Percentiles rank a stretch among this genome's conserved stretches.
Conservation (phyloP, 129 eudicot genomes). For the Sambucus nigra region DNA sequence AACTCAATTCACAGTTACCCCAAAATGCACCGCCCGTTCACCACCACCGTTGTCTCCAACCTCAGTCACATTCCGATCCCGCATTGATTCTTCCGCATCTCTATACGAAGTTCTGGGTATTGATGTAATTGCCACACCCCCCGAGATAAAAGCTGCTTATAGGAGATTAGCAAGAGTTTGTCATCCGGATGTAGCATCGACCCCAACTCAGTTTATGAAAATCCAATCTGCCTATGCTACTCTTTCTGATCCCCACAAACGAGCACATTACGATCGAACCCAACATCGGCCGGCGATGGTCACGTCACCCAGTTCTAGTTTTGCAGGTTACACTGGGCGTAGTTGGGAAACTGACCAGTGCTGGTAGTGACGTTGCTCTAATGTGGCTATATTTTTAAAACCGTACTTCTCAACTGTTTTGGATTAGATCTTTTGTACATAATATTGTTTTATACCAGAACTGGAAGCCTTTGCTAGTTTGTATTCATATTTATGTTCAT, state of each 20-base stretch:
- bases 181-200: slow-evolving; percentile 32
- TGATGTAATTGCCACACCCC: slow-evolving; percentile 23
- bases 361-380: slow-evolving; percentile 27
- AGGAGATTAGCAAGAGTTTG: slow-evolving; percentile 29
- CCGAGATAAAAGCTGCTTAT: slow-evolving; percentile 39
- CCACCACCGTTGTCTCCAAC: too few species aligned
- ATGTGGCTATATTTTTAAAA: too few species aligned
- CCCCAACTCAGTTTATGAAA: slow-evolving; percentile 26
- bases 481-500: too few species aligned
- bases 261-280: slow-evolving; percentile 28
- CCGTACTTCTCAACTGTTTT: too few species aligned
- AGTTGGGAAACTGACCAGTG: slow-evolving; percentile 45
- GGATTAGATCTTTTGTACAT: too few species aligned
- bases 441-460: too few species aligned
- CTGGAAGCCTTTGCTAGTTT: too few species aligned
- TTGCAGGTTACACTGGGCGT: slow-evolving; percentile 24
- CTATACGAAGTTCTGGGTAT: slow-evolving; percentile 34
- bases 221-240: slow-evolving; percentile 28
- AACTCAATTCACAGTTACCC: too few species aligned
- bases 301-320: slow-evolving; percentile 14
- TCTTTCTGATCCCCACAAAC: slow-evolving; percentile 26
- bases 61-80: too few species aligned
- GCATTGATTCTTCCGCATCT: not conserved
- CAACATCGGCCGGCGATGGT: slow-evolving; percentile 10
- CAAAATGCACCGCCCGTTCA: too few species aligned